Conservation (phyloP, 495 filamentous ascomycete species). For the Annulohypoxylon moriforme region DNA sequence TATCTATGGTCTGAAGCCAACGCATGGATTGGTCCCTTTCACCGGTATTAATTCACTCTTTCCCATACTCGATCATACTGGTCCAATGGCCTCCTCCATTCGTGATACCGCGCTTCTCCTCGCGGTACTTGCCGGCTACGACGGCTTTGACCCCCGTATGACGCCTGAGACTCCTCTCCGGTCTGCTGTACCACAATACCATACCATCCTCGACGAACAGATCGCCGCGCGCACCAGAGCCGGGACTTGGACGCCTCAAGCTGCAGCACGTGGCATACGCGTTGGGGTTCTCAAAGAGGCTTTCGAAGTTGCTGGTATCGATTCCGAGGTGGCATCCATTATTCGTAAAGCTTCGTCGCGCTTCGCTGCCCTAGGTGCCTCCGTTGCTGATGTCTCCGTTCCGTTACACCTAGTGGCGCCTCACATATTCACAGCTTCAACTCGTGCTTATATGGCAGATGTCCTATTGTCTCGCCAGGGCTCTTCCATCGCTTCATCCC, state of each 20-base stretch:
- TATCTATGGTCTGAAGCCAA: constrained; percentile 54
- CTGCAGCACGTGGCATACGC: constrained; percentile 51
- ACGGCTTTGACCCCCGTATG: constrained; percentile 62
- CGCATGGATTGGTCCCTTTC: constrained; percentile 46
- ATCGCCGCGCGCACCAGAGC: constrained; percentile 40
- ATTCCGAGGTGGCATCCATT: constrained; percentile 47
- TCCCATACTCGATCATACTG: constrained; percentile 54
- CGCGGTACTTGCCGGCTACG: constrained; percentile 60
- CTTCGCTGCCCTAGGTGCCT: constrained; percentile 57
- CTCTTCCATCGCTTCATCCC: constrained; percentile 48
- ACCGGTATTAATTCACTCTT: constrained; percentile 53
- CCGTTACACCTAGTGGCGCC: constrained; percentile 60
- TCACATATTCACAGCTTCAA: constrained; percentile 61
- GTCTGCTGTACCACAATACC: constrained; percentile 49
- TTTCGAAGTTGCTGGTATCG: constrained; percentile 51
- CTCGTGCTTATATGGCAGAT: constrained; percentile 50
- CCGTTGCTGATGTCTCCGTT: constrained; percentile 58
- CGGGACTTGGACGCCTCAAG: constrained; percentile 38
- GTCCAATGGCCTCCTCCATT: constrained; percentile 55
- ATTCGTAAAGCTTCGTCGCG: constrained; percentile 54
- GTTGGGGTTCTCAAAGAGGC: constrained; percentile 61
- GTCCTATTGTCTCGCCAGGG: constrained; percentile 34
- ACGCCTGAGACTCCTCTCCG: constrained; percentile 47
- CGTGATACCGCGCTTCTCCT: constrained; percentile 57
- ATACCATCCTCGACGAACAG: constrained; percentile 44